Base-by-base conservation (phyloP, 768 basidiomycete genomes). In the Mycena vitilis region DNA sequence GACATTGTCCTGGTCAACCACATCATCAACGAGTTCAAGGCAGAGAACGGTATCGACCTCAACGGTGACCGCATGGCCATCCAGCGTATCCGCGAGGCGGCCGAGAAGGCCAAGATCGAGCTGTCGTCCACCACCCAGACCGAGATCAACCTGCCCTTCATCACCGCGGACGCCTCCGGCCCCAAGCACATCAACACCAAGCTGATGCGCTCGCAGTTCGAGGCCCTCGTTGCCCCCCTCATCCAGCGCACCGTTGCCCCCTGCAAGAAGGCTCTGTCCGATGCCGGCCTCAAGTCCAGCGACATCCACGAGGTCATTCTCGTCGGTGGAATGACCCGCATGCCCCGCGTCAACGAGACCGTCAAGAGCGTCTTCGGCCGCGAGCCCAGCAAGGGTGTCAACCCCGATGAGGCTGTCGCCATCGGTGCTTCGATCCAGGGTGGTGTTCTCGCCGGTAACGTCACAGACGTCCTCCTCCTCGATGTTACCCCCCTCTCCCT, bases 81-180 rank as follows among this genome's bases (percentile, higher is more conserved):
- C 73, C 98, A 99, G 81, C 95, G 98, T 81, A 95, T 99, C 70
- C 95, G 98, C 74, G 98, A 99, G 81, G 98, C 98, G 22, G 95
- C 97, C 15, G 98, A 99, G 87, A 98, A 98, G 86, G 98, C 98
- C 72, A 99, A 99, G 89, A 96, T 98, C 58, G 97, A 99, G 78
- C 85, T 99, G 30, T 98, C 96, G 13, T 96, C 95, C 13, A 94
- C 96, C 2, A 85, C 93, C 0, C 95, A 98, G 79, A 99, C 98
- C 37, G 98, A 99, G 79, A 89, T 99, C 83, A 98, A 98, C 81
- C 80, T 99, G 73, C 98, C 98, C 4, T 99, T 98, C 88, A 97
- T 99, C 83, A 96, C 97, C 54, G 95, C 96, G 25, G 96, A 96
- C 75, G 95, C 94, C 9, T 88, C 91, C 8, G 98, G 97, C 12